phyloP scores from a whole-genome alignment of 306 rosid genomes.

The Vigna nakashimae region DNA sequence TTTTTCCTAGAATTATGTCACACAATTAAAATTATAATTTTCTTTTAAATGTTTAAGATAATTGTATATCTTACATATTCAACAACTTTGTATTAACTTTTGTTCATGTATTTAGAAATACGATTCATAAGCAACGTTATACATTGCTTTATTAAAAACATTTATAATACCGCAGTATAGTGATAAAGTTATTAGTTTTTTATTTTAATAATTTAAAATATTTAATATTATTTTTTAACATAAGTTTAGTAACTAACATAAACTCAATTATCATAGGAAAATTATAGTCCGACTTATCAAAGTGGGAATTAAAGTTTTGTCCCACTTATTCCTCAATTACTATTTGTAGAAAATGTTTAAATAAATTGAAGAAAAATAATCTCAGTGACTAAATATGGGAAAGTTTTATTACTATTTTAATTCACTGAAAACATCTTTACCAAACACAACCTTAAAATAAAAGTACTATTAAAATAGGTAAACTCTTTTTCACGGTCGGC shows the following conservation, averaged over 20 bases:
- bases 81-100: no score
- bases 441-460: neutral
- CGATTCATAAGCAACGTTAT: no score
- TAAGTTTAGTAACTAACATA: neutral
- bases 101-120: no score
- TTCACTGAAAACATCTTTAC: neutral
- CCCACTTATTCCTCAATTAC: neutral
- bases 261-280: neutral
- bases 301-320: neutral
- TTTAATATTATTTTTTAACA: neutral
- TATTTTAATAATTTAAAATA: neutral
- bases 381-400: neutral
- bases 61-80: no score
- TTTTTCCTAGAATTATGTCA: no score
- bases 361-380: neutral
- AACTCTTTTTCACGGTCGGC: neutral
- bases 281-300: neutral
- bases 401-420: neutral
- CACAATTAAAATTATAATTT: no score
- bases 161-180: neutral
- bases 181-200: neutral
- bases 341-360: neutral
- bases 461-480: neutral
- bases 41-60: no score
- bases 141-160: neutral